A percentile compares a stretch with the other conserved stretches of the same genome.
Evolutionary conservation across 2,329 filamentous ascomycete genomes (phyloP).

Genomic region (Alternaria arborescens): DNA sequence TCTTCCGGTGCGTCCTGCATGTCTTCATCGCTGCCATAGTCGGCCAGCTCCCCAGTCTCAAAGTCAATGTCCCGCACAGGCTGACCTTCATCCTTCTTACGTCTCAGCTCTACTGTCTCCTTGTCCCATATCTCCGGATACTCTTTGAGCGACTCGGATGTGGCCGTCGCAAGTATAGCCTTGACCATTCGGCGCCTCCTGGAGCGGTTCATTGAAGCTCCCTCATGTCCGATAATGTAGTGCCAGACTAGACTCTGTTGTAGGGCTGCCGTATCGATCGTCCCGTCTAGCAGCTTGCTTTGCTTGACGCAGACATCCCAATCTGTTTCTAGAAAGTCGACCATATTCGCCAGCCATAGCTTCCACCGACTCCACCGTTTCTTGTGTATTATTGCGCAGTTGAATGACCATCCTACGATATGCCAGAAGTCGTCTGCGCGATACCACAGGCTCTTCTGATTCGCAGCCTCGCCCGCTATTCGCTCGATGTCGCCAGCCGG

Average conservation of each 20-base stretch:
- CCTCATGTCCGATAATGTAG: slow-evolving; percentile 61
- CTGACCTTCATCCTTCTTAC: slow-evolving; percentile 60
- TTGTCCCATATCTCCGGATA: slow-evolving; percentile 74
- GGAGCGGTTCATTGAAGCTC: slow-evolving; percentile 44
- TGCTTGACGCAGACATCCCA: slow-evolving; percentile 64
- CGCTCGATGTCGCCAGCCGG: slow-evolving; percentile 52
- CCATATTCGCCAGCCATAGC: slow-evolving; percentile 79
- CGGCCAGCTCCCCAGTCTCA: slow-evolving; percentile 63
- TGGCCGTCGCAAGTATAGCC: slow-evolving; percentile 73
- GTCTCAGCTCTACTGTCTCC: slow-evolving; percentile 64
- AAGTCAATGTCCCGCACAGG: slow-evolving; percentile 68
- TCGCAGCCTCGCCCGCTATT: slow-evolving; percentile 61
- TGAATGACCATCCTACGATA: slow-evolving; percentile 89
- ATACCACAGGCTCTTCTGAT: slow-evolving; percentile 73
- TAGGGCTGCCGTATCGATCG: slow-evolving; percentile 44
- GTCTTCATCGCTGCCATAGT: slow-evolving; percentile 56
- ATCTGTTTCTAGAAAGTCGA: slow-evolving; percentile 79
- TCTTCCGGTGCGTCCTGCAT: slow-evolving; percentile 32
- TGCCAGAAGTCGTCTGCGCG: slow-evolving; percentile 90
- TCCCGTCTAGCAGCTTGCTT: slow-evolving; percentile 26
- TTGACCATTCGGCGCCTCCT: slow-evolving; percentile 65
- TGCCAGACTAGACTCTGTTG: slow-evolving; percentile 66
- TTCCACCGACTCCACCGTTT: slow-evolving; percentile 84
- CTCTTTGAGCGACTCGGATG: slow-evolving; percentile 58
- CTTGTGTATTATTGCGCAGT: slow-evolving; percentile 78